Evolutionary conservation across 2,329 filamentous ascomycete species (phyloP).

Genomic region (Blastomyces silverae): DNA sequence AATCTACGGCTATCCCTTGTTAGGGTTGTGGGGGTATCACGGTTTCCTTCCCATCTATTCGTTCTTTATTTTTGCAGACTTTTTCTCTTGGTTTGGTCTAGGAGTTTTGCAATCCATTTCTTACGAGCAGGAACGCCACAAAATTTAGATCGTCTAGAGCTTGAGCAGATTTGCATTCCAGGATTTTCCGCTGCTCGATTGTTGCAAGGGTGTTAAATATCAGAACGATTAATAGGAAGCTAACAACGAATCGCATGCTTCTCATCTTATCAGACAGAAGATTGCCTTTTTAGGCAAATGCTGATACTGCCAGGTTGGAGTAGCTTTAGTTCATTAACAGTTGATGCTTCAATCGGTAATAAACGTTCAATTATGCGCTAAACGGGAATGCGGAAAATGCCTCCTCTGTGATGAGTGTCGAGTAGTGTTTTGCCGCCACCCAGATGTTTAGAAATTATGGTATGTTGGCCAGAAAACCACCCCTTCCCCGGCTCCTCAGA

Average conservation of each 20-base stretch:
- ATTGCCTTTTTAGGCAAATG: constrained; percentile 8
- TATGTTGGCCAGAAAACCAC: neutral
- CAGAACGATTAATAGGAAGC: neutral
- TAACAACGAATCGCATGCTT: neutral
- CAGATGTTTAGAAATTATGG: neutral
- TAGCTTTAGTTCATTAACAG: neutral
- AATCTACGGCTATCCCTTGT: neutral
- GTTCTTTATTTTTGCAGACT: neutral
- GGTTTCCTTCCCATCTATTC: neutral
- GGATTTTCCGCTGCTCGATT: neutral
- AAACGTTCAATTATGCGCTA: neutral
- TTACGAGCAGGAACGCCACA: neutral
- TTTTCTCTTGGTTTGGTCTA: neutral
- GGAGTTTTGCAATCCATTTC: neutral
- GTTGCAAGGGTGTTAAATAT: neutral
- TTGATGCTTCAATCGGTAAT: neutral
- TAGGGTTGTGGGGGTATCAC: neutral
- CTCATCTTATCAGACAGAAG: neutral
- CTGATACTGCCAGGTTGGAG: neutral
- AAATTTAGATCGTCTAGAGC: neutral
- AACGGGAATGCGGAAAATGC: neutral
- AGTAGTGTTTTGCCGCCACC: neutral
- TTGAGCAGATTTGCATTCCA: neutral
- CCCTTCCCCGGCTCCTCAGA: neutral
- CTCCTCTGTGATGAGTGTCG: neutral